A percentile compares a stretch with the other conserved stretches of the same genome.
phyloP scores from a whole-genome alignment of 2,329 filamentous ascomycete species.

The Aureobasidium musti region DNA sequence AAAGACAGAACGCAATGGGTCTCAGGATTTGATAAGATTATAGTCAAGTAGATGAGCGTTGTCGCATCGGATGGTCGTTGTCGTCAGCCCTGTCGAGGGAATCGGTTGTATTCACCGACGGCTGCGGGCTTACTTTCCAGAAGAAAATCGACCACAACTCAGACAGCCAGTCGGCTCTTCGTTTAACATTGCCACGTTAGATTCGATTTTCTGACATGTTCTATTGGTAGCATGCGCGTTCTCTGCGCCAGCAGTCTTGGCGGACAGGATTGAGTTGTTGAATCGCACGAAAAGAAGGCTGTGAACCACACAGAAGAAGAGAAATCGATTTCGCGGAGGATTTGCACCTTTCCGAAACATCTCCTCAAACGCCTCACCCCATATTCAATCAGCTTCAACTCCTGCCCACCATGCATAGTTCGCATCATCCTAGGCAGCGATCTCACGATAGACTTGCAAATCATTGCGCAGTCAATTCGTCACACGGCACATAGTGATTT shows the following conservation, averaged over 20 bases:
- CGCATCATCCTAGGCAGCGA: background rate
- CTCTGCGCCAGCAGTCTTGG: background rate
- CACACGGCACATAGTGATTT: background rate
- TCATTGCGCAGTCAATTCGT: background rate
- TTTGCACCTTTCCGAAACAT: conserved; percentile 9
- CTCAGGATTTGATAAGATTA: background rate
- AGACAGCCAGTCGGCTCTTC: background rate
- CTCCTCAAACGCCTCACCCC: background rate
- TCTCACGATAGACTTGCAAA: background rate
- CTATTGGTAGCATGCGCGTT: background rate
- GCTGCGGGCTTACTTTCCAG: background rate
- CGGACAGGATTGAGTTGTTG: no score
- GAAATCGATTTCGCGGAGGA: conserved; percentile 16
- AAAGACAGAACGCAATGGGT: no score
- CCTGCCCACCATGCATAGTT: background rate
- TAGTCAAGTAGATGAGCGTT: background rate
- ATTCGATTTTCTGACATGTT: background rate
- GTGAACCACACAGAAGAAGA: background rate
- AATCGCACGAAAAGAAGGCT: background rate
- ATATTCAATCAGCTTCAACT: background rate
- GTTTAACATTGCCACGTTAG: background rate
- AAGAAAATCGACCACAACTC: background rate
- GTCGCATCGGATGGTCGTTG: background rate
- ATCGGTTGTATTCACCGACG: background rate
- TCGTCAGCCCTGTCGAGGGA: background rate